Evolutionary conservation across 805 yeast species (phyloP), one percentile per base, ranked within the genome.

Genomic region (Ogataea chonburiensis): DNA sequence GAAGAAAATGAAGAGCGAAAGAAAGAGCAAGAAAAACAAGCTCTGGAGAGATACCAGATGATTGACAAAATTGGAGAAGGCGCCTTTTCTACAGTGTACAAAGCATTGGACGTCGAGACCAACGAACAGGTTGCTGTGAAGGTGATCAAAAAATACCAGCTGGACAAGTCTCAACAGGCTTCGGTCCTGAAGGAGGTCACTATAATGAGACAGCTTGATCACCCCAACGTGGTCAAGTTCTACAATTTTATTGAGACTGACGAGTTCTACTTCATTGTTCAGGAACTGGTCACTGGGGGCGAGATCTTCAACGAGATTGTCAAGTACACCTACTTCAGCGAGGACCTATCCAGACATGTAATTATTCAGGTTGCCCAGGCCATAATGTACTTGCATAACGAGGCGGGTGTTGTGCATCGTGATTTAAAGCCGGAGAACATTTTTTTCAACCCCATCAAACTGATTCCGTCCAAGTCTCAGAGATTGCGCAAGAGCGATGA

Each of bases 391-490:
- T 58, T 85, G 49, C 95, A 85, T 58, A 77, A 75, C 38, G 77
- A 74, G 44, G 74, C 78, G 31, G 93, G 93, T 5, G 76, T 85
- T 34, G 94, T 84, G 21, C 95, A 85, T 61, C 67, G 95, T 46
- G 95, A 85, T 58, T 75, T 85, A 43, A 85, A 85, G 55, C 91
- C 94, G 0, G 95, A 85, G 52, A 85, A 85, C 51, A 60, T 85
- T 29, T 64, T 85, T 24, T 85, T 71, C 58, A 71, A 72, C 37
- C 81, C 83, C 9, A 78, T 81, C 37, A 77, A 69, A 4, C 62
- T 66, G 31, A 57, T 66, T 3, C 79, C 85, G 4, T 61, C 67
- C 6, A 41, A 46, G 12, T 18, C 40, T 3, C 36, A 34, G 14
- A 63, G 60, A 38, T 65, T 75, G 22, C 66, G 91, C 35, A 71